Evolutionary conservation across 129 eudicot genomes (phyloP).

Genomic region (Gnaphalium uliginosum): DNA sequence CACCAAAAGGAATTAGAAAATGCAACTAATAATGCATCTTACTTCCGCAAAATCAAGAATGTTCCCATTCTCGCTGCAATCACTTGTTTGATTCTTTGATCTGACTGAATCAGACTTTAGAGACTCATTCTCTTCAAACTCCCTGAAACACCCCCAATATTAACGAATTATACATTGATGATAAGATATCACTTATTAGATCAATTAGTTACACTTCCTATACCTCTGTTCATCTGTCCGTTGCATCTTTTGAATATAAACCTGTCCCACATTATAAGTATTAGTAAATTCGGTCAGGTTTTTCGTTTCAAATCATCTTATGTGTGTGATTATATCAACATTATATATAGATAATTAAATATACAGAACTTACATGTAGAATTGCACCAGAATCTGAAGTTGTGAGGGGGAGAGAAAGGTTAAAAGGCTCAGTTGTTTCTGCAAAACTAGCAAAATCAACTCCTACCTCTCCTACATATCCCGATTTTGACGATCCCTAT

Average conservation of each 20-base stretch:
- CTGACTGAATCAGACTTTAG: conserved; percentile 28
- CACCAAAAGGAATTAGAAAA: not conserved
- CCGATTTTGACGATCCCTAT: conserved; percentile 87
- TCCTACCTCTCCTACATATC: conserved; percentile 78
- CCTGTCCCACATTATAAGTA: conserved; percentile 44
- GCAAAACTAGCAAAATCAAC: conserved; percentile 82
- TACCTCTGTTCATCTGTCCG: conserved; percentile 72
- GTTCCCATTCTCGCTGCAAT: conserved; percentile 39
- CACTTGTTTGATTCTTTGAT: conserved; percentile 52
- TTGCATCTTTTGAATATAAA: conserved; percentile 72
- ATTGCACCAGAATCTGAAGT: conserved; percentile 63
- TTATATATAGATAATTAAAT: not conserved
- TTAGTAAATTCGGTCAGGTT: not conserved
- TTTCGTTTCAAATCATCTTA: not conserved
- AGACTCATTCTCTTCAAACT: conserved; percentile 45
- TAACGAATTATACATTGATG: not conserved
- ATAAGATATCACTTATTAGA: not conserved
- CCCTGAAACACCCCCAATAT: conserved; percentile 36
- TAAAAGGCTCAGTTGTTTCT: conserved; percentile 59
- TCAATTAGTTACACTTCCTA: not conserved
- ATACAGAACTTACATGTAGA: conserved; percentile 62
- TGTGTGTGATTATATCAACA: not conserved
- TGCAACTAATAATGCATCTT: conserved; percentile 33
- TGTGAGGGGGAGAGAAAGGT: conserved; percentile 68
- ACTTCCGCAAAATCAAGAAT: conserved; percentile 45